Conservation (phyloP, 148 eudicot species). For the Amaranthus palmeri region DNA sequence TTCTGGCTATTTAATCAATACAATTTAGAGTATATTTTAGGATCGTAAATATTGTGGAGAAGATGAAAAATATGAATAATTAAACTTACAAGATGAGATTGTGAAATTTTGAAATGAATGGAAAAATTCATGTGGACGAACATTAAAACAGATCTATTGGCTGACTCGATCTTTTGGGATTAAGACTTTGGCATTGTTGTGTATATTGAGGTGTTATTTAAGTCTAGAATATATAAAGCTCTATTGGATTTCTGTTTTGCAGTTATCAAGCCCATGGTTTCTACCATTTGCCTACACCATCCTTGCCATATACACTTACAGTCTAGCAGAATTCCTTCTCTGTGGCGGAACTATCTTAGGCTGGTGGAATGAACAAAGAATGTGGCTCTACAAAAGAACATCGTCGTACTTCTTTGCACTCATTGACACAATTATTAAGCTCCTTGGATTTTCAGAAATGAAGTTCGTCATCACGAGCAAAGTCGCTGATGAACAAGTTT, state of each 20-base stretch:
- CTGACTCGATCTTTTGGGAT: too few species aligned
- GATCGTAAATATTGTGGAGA: too few species aligned
- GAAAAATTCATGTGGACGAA: too few species aligned
- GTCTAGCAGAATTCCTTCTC: conserved; percentile 49
- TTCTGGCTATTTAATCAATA: background rate
- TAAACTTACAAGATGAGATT: too few species aligned
- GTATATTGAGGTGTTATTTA: too few species aligned
- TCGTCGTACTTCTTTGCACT: conserved; percentile 62
- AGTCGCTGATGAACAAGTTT: conserved; percentile 41
- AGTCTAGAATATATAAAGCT: too few species aligned
- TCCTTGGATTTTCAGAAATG: conserved; percentile 41
- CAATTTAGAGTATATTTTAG: too few species aligned
- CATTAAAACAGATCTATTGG: too few species aligned
- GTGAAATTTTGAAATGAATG: too few species aligned
- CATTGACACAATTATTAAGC: conserved; percentile 35
- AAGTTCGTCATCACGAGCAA: conserved; percentile 56
- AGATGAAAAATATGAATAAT: too few species aligned
- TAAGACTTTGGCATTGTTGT: too few species aligned
- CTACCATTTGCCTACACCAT: conserved; percentile 55
- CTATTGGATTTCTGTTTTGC: background rate
- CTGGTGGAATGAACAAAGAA: conserved; percentile 92
- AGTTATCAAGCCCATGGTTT: conserved; percentile 71
- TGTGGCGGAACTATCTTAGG: conserved; percentile 55
- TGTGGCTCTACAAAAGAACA: conserved; percentile 82
- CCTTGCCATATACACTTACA: conserved; percentile 29